These are phyloP conservation scores for Orbilia oligospora DNA, from an alignment of 2,329 filamentous ascomycete species.

Conservation along the genomic window DNA sequence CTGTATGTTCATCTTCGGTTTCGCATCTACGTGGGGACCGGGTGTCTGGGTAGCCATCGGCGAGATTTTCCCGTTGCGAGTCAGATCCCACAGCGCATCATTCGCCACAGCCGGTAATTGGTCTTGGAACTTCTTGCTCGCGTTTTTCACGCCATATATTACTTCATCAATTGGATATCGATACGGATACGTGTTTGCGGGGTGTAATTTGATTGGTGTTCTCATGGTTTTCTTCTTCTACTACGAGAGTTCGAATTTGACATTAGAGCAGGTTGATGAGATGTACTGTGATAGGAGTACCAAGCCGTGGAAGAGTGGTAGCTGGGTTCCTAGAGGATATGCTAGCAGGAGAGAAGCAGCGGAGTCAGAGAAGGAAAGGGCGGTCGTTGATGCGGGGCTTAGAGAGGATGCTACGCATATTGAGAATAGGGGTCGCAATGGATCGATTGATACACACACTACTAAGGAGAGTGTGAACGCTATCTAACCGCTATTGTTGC, in stretches of 20 bases:
- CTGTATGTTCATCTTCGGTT: slow-evolving; percentile 77
- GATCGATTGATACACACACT: slow-evolving; percentile 49
- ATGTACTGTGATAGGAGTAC: slow-evolving; percentile 78
- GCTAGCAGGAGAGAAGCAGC: slow-evolving; percentile 67
- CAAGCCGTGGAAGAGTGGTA: slow-evolving; percentile 74
- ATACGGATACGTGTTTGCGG: slow-evolving; percentile 83
- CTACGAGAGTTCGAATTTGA: slow-evolving; percentile 79
- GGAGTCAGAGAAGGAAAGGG: slow-evolving; percentile 47
- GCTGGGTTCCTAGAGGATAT: slow-evolving; percentile 71
- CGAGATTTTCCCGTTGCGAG: slow-evolving; percentile 76
- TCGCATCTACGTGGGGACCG: slow-evolving; percentile 79
- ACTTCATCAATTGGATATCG: slow-evolving; percentile 78
- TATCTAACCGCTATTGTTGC: slow-evolving; percentile 7
- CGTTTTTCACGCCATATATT: slow-evolving; percentile 86
- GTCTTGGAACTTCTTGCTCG: slow-evolving; percentile 81
- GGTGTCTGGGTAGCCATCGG: slow-evolving; percentile 79
- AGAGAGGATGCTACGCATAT: slow-evolving; percentile 51
- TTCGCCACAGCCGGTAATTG: slow-evolving; percentile 76
- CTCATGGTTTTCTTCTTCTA: slow-evolving; percentile 83
- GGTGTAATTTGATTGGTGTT: slow-evolving; percentile 76
- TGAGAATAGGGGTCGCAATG: slow-evolving; percentile 27
- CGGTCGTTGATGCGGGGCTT: slow-evolving; percentile 46
- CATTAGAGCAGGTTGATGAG: slow-evolving; percentile 83
- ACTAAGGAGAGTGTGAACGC: slow-evolving; percentile 48
- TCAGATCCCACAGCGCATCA: slow-evolving; percentile 75